These are phyloP conservation scores for Nannochloropsis gaditana DNA, from an alignment of 108 stramenopile genomes.

Conservation along the genomic window DNA sequence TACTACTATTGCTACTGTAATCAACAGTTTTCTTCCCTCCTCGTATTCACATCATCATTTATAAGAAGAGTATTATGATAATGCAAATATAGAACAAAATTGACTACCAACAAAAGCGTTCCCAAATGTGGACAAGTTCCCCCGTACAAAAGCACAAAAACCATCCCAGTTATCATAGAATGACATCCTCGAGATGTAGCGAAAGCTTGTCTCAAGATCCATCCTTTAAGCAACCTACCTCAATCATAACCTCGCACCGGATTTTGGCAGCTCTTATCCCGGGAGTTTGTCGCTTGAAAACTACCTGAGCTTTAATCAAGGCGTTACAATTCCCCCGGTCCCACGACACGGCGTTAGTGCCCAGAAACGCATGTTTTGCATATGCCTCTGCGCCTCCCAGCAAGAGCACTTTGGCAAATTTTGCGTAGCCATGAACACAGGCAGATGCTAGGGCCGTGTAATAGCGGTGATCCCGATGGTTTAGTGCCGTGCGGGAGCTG, in stretches of 20 bases:
- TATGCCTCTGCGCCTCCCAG: not conserved
- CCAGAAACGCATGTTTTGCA: not conserved
- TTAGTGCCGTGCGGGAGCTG: not conserved
- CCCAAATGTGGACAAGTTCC: too few relatives aligned
- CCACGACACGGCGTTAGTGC: not conserved
- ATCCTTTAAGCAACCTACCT: not conserved
- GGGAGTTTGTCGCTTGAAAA: not conserved
- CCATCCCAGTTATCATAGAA: too few relatives aligned
- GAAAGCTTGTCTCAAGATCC: too few relatives aligned
- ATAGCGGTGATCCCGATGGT: not conserved
- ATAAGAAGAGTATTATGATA: too few relatives aligned
- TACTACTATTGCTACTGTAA: too few relatives aligned
- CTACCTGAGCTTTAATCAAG: not conserved
- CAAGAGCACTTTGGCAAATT: not conserved
- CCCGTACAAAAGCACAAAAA: too few relatives aligned
- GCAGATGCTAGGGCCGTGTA: not conserved
- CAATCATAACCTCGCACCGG: constrained; percentile 7
- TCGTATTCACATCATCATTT: too few relatives aligned
- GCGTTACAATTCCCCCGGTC: not conserved
- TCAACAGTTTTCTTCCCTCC: too few relatives aligned
- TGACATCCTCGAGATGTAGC: too few relatives aligned
- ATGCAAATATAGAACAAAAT: too few relatives aligned
- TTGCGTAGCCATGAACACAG: not conserved
- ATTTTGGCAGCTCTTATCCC: not conserved
- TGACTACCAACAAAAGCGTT: too few relatives aligned